Percentiles rank a stretch among this genome's conserved stretches.
These are phyloP conservation scores for Articulospora tetracladia DNA, from an alignment of 495 filamentous ascomycete species.

Conservation along the genomic window DNA sequence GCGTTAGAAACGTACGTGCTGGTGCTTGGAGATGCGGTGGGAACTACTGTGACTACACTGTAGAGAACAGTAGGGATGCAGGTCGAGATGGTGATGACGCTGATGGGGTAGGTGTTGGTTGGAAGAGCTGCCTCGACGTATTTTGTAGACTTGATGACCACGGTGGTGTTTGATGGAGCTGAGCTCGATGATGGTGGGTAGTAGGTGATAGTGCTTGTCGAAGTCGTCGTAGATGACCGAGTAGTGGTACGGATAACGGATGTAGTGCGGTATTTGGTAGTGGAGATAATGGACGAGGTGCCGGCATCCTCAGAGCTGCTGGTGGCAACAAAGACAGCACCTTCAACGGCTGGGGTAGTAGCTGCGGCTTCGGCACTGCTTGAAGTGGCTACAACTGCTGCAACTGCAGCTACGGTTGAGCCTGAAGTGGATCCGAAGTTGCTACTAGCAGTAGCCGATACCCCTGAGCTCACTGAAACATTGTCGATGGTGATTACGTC, in stretches of 20 bases:
- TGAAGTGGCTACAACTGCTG: neutral
- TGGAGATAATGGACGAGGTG: neutral
- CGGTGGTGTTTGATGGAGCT: neutral
- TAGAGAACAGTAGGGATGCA: neutral
- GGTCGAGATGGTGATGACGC: constrained; percentile 3
- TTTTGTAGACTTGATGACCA: neutral
- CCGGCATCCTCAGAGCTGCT: neutral
- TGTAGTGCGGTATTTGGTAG: neutral
- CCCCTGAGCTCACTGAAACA: constrained; percentile 18
- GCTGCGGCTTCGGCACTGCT: neutral
- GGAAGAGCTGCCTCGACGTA: neutral
- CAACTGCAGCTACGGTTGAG: neutral
- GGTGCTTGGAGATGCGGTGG: neutral
- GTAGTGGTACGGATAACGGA: neutral
- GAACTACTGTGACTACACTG: neutral
- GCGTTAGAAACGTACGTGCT: neutral
- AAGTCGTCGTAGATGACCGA: neutral
- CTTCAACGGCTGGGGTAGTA: neutral
- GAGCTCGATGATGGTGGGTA: neutral
- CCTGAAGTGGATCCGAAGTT: constrained; percentile 23
- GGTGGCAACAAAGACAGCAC: no score
- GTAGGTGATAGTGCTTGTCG: neutral
- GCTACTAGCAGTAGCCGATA: constrained; percentile 17
- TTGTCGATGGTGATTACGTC: constrained; percentile 26
- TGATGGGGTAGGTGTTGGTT: neutral